Conservation (phyloP, 768 basidiomycete genomes). For the Tephrocybe rancida region DNA sequence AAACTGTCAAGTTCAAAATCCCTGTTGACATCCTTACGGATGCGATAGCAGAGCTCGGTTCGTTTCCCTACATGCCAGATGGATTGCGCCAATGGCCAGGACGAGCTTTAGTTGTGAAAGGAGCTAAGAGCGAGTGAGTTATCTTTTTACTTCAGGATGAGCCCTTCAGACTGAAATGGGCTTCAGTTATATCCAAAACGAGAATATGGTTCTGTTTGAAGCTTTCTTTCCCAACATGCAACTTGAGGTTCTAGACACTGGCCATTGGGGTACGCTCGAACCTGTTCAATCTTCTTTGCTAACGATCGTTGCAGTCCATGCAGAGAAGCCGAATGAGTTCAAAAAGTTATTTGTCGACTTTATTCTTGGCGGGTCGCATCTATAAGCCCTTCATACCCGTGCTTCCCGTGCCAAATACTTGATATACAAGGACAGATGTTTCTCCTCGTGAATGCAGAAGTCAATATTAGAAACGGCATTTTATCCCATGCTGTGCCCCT, state of each 20-base stretch:
- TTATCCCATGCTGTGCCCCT: too few species aligned
- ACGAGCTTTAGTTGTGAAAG: conserved; percentile 72
- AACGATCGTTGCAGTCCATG: conserved; percentile 55
- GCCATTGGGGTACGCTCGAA: conserved; percentile 72
- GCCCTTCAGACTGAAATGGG: not conserved
- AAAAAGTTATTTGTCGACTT: conserved; percentile 30
- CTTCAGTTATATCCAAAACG: conserved; percentile 66
- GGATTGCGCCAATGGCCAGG: conserved; percentile 54
- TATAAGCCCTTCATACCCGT: not conserved
- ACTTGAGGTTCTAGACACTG: conserved; percentile 63
- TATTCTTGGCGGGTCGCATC: conserved; percentile 7
- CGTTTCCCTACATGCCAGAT: conserved; percentile 65
- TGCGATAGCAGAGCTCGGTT: conserved; percentile 62
- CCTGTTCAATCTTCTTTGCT: not conserved
- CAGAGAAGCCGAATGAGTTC: conserved; percentile 68
- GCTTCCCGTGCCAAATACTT: too few species aligned
- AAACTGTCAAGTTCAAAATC: conserved; percentile 62
- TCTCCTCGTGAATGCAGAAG: too few species aligned
- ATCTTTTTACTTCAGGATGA: not conserved
- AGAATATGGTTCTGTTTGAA: conserved; percentile 57
- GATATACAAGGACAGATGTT: too few species aligned
- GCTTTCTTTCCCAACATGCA: conserved; percentile 71
- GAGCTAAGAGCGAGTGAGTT: conserved; percentile 63
- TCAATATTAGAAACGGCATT: too few species aligned
- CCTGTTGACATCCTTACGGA: conserved; percentile 64